Base-by-base conservation (phyloP, 2,329 filamentous ascomycete genomes). In the Tolypocladium inflatum region DNA sequence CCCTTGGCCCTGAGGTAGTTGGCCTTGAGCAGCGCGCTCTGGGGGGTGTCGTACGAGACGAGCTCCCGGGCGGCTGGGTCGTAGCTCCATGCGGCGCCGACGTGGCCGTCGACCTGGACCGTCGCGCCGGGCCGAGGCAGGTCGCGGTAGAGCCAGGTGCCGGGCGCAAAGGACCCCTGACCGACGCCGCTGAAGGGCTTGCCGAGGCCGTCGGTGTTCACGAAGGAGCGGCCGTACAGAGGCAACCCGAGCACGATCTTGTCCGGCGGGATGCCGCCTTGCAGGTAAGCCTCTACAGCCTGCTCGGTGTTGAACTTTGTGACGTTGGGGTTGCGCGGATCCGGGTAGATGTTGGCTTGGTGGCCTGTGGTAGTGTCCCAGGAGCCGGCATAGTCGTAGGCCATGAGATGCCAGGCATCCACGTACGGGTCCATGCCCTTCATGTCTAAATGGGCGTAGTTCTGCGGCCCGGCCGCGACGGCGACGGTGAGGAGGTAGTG, bases 201-300 rank as follows among this genome's bases (percentile, higher is more conserved):
- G 1, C 89, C 90, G 0, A 87, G 78, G 0, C 89, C 89, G 6
- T 78, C 71, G 0, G 90, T 93, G 51, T 81, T 76, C 55, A 79
- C 75, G 66, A 94, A 94, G 0, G 86, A 80, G n/a, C 89, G 85
- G 1, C 90, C 90, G 67, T 93, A 94, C 1, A 94, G 77, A 0
- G 90, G 89, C 74, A 93, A 81, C 1, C 90, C 90, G 38, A 94
- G 72, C 8, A 89, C 80, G 55, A 95, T 83, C 72, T 92, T 93
- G 55, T 73, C 68, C 0, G 83, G 62, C 0, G 78, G 64, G 10
- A 94, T 78, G 10, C 84, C 85, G 15, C 78, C 74, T 4, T 74
- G 67, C 13, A 83, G 71, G 58, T 73, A 73, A 48, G 67, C 82
- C 10, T 75, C 68, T 33, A 95, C 74, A 4, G 89, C 89, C 41